Evolutionary conservation across 176 grass and related monocot species (phyloP).

Genomic region (Tuctoria greenei): DNA sequence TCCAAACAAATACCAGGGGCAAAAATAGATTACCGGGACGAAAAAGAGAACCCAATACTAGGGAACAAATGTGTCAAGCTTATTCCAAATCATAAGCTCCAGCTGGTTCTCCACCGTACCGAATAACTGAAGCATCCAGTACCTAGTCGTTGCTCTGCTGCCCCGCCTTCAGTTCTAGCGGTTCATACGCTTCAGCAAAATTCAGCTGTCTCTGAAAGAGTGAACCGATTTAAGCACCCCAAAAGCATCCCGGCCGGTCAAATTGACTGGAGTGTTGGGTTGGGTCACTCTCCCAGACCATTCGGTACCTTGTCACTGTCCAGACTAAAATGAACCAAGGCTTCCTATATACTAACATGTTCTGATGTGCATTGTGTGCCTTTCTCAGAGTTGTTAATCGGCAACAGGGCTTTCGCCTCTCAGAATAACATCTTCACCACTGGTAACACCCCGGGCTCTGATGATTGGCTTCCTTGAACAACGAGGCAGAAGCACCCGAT

Average conservation of each 20-base stretch:
- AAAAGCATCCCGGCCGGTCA: slow-evolving; percentile 1
- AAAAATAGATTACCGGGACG: too few species aligned
- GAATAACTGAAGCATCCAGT: not conserved
- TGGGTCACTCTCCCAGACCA: not conserved
- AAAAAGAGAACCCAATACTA: too few species aligned
- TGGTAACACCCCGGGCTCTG: not conserved
- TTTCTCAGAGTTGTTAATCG: not conserved
- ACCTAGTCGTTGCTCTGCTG: not conserved
- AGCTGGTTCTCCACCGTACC: too few species aligned
- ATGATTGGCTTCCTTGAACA: not conserved
- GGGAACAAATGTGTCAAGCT: too few species aligned
- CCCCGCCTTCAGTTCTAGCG: not conserved
- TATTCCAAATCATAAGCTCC: too few species aligned
- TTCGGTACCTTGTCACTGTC: slow-evolving; percentile 56
- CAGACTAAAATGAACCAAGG: slow-evolving; percentile 17
- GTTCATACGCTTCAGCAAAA: not conserved
- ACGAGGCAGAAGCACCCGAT: not conserved
- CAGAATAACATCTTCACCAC: not conserved
- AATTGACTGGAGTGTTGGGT: slow-evolving; percentile 29
- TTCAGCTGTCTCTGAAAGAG: not conserved
- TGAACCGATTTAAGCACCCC: not conserved
- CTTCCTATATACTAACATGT: not conserved
- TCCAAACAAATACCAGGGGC: too few species aligned
- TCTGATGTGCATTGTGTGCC: not conserved
- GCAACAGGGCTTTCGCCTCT: not conserved